Percentiles rank a stretch among this genome's conserved stretches.
Conservation (phyloP, 495 filamentous ascomycete genomes). For the Penicillium goetzii region DNA sequence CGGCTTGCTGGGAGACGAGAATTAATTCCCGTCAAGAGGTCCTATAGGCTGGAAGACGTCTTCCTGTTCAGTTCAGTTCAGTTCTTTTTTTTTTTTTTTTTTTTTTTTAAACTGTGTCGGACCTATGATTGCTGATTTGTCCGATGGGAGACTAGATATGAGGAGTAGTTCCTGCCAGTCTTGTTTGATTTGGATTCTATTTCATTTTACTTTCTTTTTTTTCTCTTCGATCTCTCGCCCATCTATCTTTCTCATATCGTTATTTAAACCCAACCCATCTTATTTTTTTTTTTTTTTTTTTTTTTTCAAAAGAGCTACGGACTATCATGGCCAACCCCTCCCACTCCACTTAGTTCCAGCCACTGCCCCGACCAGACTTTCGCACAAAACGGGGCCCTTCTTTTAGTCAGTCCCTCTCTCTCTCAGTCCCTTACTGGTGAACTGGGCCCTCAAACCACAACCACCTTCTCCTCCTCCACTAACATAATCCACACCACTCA, state of each 20-base stretch:
- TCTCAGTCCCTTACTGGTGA: not conserved
- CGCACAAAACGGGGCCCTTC: conserved; percentile 6
- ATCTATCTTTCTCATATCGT: not conserved
- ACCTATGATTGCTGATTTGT: not conserved
- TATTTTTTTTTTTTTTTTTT: not conserved
- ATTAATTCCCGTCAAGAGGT: not conserved
- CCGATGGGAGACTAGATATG: not conserved
- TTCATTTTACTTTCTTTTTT: not conserved
- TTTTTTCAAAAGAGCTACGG: not conserved
- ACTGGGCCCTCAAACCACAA: not conserved
- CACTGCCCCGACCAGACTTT: conserved; percentile 22
- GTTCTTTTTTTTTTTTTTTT: not conserved
- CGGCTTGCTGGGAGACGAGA: not conserved
- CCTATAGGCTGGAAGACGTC: not conserved
- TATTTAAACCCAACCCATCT: not conserved
- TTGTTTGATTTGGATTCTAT: not conserved
- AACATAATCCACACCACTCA: no score
- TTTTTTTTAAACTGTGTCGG: not conserved
- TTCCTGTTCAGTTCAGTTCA: not conserved
- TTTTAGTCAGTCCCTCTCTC: conserved; percentile 8
- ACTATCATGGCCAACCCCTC: conserved; percentile 14
- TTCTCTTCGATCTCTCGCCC: not conserved
- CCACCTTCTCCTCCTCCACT: not conserved
- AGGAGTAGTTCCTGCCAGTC: not conserved
- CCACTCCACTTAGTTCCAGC: conserved; percentile 36